Evolutionary conservation across 768 basidiomycete genomes (phyloP).

Genomic region (Panellus pusillus): DNA sequence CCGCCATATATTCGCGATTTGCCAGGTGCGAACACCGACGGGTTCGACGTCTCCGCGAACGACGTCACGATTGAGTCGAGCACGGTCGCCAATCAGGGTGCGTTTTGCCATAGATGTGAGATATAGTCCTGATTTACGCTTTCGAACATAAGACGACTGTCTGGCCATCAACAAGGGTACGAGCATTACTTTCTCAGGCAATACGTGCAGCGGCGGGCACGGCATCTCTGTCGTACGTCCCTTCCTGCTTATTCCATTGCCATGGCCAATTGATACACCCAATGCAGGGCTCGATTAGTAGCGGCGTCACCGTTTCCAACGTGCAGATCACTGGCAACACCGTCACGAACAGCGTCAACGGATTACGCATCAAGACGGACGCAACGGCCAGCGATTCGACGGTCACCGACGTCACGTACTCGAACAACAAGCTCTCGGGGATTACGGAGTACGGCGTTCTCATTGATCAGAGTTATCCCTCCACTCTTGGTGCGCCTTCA

Average conservation of each 20-base stretch:
- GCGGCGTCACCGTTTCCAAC: constrained; percentile 10
- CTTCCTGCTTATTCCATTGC: not conserved
- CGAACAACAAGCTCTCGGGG: constrained; percentile 21
- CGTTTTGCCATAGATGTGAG: too few relatives aligned
- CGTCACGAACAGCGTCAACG: constrained; percentile 21
- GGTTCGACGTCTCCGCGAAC: constrained; percentile 24
- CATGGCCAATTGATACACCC: not conserved
- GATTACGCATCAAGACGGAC: constrained; percentile 24
- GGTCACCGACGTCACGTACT: constrained; percentile 21
- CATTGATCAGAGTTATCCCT: constrained; percentile 24
- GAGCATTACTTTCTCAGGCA: constrained; percentile 22
- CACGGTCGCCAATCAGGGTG: constrained; percentile 23
- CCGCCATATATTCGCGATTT: too few relatives aligned
- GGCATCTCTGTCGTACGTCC: constrained; percentile 20
- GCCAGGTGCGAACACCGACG: constrained; percentile 26
- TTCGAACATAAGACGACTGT: constrained; percentile 19
- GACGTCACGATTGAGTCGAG: constrained; percentile 18
- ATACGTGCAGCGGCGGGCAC: constrained; percentile 24
- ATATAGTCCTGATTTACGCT: not conserved
- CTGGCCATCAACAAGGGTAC: constrained; percentile 24
- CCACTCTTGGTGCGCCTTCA: constrained; percentile 14
- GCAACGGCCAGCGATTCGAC: constrained; percentile 16
- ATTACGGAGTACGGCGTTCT: constrained; percentile 22
- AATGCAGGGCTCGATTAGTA: constrained; percentile 21
- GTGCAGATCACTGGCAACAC: constrained; percentile 24